Percentiles rank a stretch among this genome's conserved stretches.
These are phyloP conservation scores for Brassica nigra DNA, from an alignment of 345 rosid genomes.

Conservation along the genomic window DNA sequence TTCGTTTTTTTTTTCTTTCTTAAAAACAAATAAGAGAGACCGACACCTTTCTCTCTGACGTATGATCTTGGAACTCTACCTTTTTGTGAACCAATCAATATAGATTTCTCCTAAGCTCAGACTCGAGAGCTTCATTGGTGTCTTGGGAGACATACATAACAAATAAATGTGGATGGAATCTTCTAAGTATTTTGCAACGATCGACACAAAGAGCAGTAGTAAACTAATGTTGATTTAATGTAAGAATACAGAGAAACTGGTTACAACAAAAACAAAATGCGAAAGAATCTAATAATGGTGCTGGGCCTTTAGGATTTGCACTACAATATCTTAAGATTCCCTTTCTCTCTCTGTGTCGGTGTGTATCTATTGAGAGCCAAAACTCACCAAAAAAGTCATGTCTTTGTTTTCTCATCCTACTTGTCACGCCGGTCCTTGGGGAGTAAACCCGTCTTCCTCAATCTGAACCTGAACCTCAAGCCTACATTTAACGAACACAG, in stretches of 20 bases:
- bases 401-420: constrained; percentile 23
- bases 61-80: neutral
- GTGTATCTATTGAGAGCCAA: constrained; percentile 30
- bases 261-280: constrained; percentile 2
- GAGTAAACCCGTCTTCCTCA: constrained; percentile 71
- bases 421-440: constrained; percentile 79
- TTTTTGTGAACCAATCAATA: neutral
- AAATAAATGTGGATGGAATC: neutral
- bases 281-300: constrained; percentile 11
- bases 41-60: neutral
- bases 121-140: neutral
- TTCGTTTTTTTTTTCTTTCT: neutral
- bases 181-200: neutral
- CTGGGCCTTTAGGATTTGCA: constrained; percentile 26
- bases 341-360: neutral
- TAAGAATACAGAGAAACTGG: constrained; percentile 16
- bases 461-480: constrained; percentile 68
- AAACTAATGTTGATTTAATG: constrained; percentile 2
- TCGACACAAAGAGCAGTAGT: neutral
- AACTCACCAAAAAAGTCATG: neutral
- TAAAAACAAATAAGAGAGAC: neutral
- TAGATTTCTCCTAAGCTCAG: neutral
- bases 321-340: constrained; percentile 17
- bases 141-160: neutral
- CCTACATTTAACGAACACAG: constrained; percentile 49